These are phyloP conservation scores for Toxoplasma gondii DNA, from an alignment of 169 alveolate species.

Conservation along the genomic window DNA sequence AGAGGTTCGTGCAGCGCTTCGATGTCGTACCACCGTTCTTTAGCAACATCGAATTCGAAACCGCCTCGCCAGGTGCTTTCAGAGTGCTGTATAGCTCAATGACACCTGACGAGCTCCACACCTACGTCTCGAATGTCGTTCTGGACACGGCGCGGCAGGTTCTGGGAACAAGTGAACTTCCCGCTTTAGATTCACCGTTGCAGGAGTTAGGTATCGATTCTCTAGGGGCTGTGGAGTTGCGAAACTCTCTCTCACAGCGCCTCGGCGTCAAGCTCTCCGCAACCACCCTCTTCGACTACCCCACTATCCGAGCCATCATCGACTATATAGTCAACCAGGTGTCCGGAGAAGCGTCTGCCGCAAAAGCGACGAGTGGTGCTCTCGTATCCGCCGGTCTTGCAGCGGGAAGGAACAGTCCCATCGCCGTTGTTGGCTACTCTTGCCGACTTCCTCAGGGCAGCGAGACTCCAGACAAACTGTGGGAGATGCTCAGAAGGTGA, in stretches of 20 bases:
- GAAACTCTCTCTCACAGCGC: slow-evolving; percentile 72
- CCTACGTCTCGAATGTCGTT: slow-evolving; percentile 46
- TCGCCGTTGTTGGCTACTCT: slow-evolving; percentile 71
- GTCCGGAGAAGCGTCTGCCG: slow-evolving; percentile 17
- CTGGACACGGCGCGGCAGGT: slow-evolving; percentile 56
- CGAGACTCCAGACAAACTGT: slow-evolving; percentile 63
- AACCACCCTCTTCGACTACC: slow-evolving; percentile 76
- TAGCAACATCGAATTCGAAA: slow-evolving; percentile 29
- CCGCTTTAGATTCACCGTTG: slow-evolving; percentile 67
- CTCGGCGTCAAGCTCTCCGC: slow-evolving; percentile 79
- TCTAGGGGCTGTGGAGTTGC: slow-evolving; percentile 80
- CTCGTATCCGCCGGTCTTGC: neutral
- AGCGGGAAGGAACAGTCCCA: slow-evolving; percentile 14
- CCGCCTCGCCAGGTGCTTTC: slow-evolving; percentile 28
- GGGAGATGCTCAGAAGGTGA: slow-evolving; percentile 65
- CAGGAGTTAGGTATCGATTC: slow-evolving; percentile 81
- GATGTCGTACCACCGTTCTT: slow-evolving; percentile 56
- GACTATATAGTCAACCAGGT: slow-evolving; percentile 65
- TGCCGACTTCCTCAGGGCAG: slow-evolving; percentile 74
- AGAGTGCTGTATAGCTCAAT: slow-evolving; percentile 37
- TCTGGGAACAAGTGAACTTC: slow-evolving; percentile 51
- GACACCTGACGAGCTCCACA: slow-evolving; percentile 30
- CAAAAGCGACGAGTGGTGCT: neutral
- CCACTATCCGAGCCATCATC: slow-evolving; percentile 72
- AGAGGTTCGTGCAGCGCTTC: slow-evolving; percentile 63